Evolutionary conservation across 306 rosid genomes (phyloP).

Genomic region (Trichosanthes cucumerina): DNA sequence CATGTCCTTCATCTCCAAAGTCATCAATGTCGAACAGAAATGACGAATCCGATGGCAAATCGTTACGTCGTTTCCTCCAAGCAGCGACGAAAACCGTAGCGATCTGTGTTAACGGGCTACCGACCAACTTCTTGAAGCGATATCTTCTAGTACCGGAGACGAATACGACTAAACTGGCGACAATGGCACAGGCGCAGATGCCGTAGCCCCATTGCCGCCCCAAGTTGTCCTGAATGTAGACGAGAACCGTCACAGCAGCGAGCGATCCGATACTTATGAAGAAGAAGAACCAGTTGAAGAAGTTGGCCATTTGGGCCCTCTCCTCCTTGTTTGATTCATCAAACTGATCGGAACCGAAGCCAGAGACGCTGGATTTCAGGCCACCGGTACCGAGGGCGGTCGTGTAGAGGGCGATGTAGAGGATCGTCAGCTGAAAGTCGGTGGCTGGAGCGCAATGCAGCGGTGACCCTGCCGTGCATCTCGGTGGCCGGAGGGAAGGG

Average conservation of each 20-base stretch:
- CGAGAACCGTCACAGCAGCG: conserved; percentile 54
- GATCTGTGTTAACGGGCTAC: conserved; percentile 81
- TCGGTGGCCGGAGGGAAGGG: conserved; percentile 71
- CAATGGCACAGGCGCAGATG: conserved; percentile 51
- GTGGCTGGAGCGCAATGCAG: conserved; percentile 37
- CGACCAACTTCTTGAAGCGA: conserved; percentile 55
- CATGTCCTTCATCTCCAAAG: conserved; percentile 18
- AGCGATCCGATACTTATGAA: conserved; percentile 76
- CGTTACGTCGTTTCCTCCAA: conserved; percentile 42
- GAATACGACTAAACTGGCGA: conserved; percentile 39
- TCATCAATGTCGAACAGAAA: conserved; percentile 38
- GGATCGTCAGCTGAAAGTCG: conserved; percentile 34
- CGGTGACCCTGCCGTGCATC: conserved; percentile 22
- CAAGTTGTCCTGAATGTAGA: conserved; percentile 57
- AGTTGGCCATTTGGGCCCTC: conserved; percentile 39
- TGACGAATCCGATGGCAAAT: conserved; percentile 41
- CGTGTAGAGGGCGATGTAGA: conserved; percentile 58
- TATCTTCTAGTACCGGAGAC: conserved; percentile 58
- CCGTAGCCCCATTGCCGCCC: conserved; percentile 91
- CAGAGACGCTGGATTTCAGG: conserved; percentile 79
- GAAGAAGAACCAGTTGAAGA: conserved; percentile 90
- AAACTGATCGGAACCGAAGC: conserved; percentile 85
- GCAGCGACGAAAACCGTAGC: conserved; percentile 57
- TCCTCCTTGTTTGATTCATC: conserved; percentile 51
- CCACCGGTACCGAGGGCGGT: conserved; percentile 88